Percentiles rank a stretch among this genome's conserved stretches.
These are phyloP conservation scores for Thymus mandschuricus DNA, from an alignment of 257 asterid species.

Conservation along the genomic window DNA sequence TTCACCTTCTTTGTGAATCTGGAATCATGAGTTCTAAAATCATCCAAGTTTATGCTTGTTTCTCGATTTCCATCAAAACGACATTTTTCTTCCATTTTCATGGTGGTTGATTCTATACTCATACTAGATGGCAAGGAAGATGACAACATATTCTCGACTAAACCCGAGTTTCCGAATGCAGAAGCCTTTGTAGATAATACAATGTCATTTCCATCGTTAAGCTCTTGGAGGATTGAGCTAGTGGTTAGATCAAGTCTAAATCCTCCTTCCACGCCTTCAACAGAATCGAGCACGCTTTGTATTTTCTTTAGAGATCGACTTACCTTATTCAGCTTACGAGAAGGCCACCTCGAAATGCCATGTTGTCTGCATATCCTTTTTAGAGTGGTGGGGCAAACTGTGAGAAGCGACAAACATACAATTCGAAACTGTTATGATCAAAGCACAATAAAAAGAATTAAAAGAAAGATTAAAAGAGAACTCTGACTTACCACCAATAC, in stretches of 20 bases:
- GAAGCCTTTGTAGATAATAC: conserved; percentile 29
- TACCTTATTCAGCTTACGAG: conserved; percentile 76
- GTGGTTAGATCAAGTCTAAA: conserved; percentile 55
- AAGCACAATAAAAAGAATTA: background rate
- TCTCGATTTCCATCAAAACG: conserved; percentile 32
- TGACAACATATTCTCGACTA: conserved; percentile 22
- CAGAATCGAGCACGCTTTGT: conserved; percentile 58
- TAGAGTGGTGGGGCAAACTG: conserved; percentile 82
- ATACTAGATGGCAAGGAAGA: conserved; percentile 25
- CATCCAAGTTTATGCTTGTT: background rate
- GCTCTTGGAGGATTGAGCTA: conserved; percentile 40
- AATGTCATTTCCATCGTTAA: conserved; percentile 25
- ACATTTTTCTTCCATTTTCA: conserved; percentile 51
- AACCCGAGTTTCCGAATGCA: conserved; percentile 21
- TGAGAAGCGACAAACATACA: conserved; percentile 24
- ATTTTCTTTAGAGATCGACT: conserved; percentile 70
- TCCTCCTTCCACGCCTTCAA: conserved; percentile 69
- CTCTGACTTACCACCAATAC: conserved; percentile 76
- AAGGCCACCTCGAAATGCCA: conserved; percentile 87
- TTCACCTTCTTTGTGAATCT: conserved; percentile 21
- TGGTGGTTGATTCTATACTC: conserved; percentile 31
- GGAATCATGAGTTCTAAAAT: conserved; percentile 14
- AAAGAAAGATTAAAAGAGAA: background rate
- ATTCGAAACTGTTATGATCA: background rate
- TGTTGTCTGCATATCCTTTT: conserved; percentile 80